phyloP scores from a whole-genome alignment of 2,329 filamentous ascomycete genomes.

The Xylaria sp. region DNA sequence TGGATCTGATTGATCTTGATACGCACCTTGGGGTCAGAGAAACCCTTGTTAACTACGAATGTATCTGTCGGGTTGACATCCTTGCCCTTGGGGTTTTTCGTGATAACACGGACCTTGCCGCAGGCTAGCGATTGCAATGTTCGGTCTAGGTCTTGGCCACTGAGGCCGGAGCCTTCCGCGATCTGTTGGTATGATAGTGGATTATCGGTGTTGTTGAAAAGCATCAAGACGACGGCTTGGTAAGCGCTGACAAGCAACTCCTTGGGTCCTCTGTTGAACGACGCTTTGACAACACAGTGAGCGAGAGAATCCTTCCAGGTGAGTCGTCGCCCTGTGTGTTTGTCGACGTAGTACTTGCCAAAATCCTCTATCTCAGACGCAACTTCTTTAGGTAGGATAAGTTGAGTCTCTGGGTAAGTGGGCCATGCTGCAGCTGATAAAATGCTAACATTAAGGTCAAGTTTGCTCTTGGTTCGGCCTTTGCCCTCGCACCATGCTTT shows the following conservation, averaged over 20 bases:
- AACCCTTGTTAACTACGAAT: conserved; percentile 83
- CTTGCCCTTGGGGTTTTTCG: conserved; percentile 84
- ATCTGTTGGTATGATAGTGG: conserved; percentile 82
- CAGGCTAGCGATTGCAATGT: conserved; percentile 96
- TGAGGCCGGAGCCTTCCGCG: conserved; percentile 76
- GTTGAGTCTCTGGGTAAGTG: conserved; percentile 78
- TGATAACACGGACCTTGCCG: conserved; percentile 84
- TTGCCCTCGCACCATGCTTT: conserved; percentile 71
- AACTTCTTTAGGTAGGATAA: conserved; percentile 81
- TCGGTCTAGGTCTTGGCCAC: conserved; percentile 81
- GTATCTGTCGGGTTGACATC: conserved; percentile 84
- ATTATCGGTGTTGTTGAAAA: conserved; percentile 81
- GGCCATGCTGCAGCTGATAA: conserved; percentile 95
- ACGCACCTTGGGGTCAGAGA: conserved; percentile 83
- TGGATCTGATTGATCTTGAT: conserved; percentile 99
- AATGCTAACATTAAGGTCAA: conserved; percentile 88
- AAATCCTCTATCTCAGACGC: conserved; percentile 82
- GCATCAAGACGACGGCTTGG: conserved; percentile 88
- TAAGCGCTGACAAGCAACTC: conserved; percentile 92
- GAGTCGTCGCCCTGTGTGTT: conserved; percentile 87
- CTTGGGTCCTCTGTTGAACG: conserved; percentile 82
- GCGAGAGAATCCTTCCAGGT: conserved; percentile 95
- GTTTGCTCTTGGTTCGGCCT: conserved; percentile 57
- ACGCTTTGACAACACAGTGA: conserved; percentile 85
- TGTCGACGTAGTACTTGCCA: conserved; percentile 85